Evolutionary conservation across 2,329 filamentous ascomycete species (phyloP).

Genomic region (Fusarium sp.): DNA sequence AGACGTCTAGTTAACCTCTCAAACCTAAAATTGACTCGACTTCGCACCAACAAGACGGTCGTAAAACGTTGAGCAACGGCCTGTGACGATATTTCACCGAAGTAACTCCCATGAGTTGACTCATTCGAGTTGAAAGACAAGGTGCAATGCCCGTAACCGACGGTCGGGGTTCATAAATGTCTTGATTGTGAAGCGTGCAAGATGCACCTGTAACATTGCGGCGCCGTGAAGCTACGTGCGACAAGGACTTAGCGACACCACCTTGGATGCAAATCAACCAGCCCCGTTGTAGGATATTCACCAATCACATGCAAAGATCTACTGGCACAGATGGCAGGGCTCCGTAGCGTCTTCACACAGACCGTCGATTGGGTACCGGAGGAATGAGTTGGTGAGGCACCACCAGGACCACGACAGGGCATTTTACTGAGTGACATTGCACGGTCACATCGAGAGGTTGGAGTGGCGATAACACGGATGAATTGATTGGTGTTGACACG

Average conservation of each 20-base stretch:
- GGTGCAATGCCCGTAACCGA: neutral
- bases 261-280: slow-evolving; percentile 3
- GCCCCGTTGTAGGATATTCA: neutral
- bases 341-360: slow-evolving; percentile 35
- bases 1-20: neutral
- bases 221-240: slow-evolving; percentile 36
- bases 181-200: slow-evolving; percentile 3
- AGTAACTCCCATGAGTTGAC: neutral
- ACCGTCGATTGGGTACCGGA: slow-evolving; percentile 30
- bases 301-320: slow-evolving; percentile 26
- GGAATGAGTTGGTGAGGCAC: slow-evolving; percentile 27
- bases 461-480: slow-evolving; percentile 20
- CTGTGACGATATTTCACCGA: neutral
- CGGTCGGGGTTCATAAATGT: neutral
- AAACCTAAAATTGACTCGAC: slow-evolving; percentile 33
- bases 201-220: slow-evolving; percentile 12
- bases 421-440: slow-evolving; percentile 15
- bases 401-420: neutral
- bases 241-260: slow-evolving; percentile 34
- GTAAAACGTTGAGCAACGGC: neutral
- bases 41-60: neutral
- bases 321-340: slow-evolving; percentile 6
- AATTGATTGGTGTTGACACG: slow-evolving; percentile 6
- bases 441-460: slow-evolving; percentile 24
- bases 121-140: neutral